Conservation (phyloP, 83 land plant species). For the Thuja plicata region DNA sequence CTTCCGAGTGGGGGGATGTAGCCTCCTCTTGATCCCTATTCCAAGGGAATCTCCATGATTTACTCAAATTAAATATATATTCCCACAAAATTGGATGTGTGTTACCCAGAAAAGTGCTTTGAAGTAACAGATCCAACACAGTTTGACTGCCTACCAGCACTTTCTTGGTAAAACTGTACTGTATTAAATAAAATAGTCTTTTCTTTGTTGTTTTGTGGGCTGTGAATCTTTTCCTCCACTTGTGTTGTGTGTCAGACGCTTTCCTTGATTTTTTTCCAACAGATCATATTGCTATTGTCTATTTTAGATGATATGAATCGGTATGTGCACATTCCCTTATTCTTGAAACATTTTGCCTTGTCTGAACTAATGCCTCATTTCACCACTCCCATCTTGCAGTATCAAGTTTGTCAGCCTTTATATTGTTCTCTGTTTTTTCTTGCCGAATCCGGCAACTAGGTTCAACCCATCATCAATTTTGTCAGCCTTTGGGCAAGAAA, state of each 20-base stretch:
- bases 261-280: not conserved
- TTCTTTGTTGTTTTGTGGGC: not conserved
- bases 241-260: not conserved
- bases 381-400: not conserved
- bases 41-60: not conserved
- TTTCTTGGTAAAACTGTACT: not conserved
- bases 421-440: not conserved
- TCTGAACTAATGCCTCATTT: not conserved
- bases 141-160: not conserved
- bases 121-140: not conserved
- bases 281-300: not conserved
- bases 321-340: not conserved
- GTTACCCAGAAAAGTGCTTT: not conserved
- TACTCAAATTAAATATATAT: not conserved
- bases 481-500: not conserved
- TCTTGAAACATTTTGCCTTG: not conserved
- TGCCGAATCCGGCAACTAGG: not conserved
- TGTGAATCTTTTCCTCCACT: not conserved
- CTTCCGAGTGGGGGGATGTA: not conserved
- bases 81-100: not conserved
- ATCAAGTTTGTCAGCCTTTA: not conserved
- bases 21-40: not conserved
- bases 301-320: not conserved
- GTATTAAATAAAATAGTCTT: not conserved
- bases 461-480: not conserved